A percentile compares a stretch with the other conserved stretches of the same genome.
Evolutionary conservation across 2,329 filamentous ascomycete species (phyloP).

Genomic region (Chaetomiaceae sp.): DNA sequence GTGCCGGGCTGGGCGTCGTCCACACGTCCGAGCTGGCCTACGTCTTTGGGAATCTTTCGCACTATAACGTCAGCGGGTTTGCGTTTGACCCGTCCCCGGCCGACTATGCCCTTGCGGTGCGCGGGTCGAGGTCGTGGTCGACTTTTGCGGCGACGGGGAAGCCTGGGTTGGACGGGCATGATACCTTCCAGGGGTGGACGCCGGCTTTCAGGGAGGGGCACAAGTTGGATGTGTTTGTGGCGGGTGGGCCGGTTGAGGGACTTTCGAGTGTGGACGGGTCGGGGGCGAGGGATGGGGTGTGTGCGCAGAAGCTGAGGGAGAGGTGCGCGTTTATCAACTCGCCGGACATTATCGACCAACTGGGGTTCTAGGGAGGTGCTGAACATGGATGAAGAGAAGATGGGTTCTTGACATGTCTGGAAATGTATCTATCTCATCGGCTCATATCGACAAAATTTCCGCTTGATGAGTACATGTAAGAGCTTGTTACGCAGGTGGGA

Average conservation of each 20-base stretch:
- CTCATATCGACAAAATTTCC: no score
- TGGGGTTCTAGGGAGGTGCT: no score
- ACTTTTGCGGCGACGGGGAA: background rate
- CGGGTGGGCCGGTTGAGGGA: conserved; percentile 1
- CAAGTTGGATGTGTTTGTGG: background rate
- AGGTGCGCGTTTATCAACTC: conserved; percentile 5
- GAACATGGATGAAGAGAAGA: no score
- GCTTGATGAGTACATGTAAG: no score
- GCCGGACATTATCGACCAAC: conserved; percentile 3
- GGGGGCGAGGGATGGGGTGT: background rate
- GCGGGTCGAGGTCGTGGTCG: background rate
- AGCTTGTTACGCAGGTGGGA: no score
- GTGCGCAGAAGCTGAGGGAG: conserved; percentile 4
- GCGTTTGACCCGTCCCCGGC: background rate
- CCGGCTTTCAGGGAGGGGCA: background rate
- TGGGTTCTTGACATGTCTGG: no score
- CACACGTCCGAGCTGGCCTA: conserved; percentile 8
- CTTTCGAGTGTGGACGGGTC: conserved; percentile 1
- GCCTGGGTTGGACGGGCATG: background rate
- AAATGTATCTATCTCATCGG: no score
- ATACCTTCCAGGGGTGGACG: no score
- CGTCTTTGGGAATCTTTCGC: conserved; percentile 3
- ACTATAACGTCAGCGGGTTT: background rate
- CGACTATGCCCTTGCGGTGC: background rate
- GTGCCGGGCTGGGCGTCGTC: background rate